Conservation (phyloP, 129 eudicot genomes). For the Scalesia atractyloides region DNA sequence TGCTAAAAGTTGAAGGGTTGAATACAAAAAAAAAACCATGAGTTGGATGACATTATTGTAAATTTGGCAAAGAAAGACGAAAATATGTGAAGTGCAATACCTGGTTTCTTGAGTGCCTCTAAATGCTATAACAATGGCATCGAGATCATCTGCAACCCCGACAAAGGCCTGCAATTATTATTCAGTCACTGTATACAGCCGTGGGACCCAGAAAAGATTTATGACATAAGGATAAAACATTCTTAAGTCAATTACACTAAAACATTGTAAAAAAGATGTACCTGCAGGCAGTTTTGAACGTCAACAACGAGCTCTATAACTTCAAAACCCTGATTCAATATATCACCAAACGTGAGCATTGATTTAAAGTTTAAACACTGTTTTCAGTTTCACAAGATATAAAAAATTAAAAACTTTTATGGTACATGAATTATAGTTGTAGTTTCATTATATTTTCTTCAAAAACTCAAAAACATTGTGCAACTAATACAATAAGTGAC, state of each 20-base stretch:
- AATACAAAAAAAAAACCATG: too few species aligned
- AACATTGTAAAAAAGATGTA: slow-evolving; percentile 30
- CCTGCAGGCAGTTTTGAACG: slow-evolving; percentile 90
- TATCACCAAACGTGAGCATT: slow-evolving; percentile 13
- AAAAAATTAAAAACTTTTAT: neutral
- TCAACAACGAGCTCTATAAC: slow-evolving; percentile 85
- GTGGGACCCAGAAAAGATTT: neutral
- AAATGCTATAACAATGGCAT: slow-evolving; percentile 88
- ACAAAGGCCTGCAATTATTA: slow-evolving; percentile 73
- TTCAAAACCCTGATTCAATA: slow-evolving; percentile 72
- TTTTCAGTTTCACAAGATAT: neutral
- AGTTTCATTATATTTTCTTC: neutral
- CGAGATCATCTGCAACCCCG: slow-evolving; percentile 80
- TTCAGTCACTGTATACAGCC: slow-evolving; percentile 16
- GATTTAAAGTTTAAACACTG: slow-evolving; percentile 10
- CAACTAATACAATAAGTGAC: neutral
- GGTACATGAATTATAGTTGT: neutral
- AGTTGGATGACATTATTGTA: too few species aligned
- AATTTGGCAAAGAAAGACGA: neutral
- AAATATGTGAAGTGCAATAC: slow-evolving; percentile 31
- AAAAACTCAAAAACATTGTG: neutral
- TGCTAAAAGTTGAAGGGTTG: too few species aligned
- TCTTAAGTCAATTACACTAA: slow-evolving; percentile 11
- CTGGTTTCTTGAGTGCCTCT: slow-evolving; percentile 95
- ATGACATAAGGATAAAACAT: neutral